Percentiles rank a stretch among this genome's conserved stretches.
phyloP scores from a whole-genome alignment of 2,329 filamentous ascomycete species.

The Pseudogymnoascus pannorum region DNA sequence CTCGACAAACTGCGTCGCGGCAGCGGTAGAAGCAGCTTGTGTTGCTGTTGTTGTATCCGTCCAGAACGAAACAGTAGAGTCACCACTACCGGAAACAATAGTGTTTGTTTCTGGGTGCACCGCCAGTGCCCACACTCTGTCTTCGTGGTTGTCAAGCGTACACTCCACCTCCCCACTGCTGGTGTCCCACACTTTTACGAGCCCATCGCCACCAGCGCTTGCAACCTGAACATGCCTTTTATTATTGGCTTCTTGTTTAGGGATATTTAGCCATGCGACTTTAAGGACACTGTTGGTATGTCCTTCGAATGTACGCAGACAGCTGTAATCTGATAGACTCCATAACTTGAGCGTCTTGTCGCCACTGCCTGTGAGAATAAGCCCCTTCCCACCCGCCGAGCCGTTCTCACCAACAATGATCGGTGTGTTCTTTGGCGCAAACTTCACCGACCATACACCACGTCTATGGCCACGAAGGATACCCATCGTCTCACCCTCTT shows the following conservation, averaged over 20 bases:
- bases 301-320: constrained; percentile 87
- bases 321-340: constrained; percentile 87
- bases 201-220: constrained; percentile 84
- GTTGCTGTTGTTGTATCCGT: constrained; percentile 81
- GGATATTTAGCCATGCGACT: constrained; percentile 71
- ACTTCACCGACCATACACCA: constrained; percentile 92
- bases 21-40: constrained; percentile 63
- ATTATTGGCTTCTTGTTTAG: constrained; percentile 39
- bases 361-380: constrained; percentile 83
- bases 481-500: constrained; percentile 84
- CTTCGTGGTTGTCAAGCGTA: constrained; percentile 93
- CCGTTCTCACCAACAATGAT: constrained; percentile 65
- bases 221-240: constrained; percentile 65
- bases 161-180: constrained; percentile 76
- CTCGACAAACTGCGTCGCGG: constrained; percentile 74
- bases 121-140: constrained; percentile 86
- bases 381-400: constrained; percentile 66
- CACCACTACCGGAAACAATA: constrained; percentile 83
- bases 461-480: constrained; percentile 87
- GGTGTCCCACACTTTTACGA: constrained; percentile 95
- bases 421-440: constrained; percentile 73
- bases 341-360: constrained; percentile 96
- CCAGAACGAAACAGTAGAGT: constrained; percentile 94
- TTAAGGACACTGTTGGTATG: constrained; percentile 95
- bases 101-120: constrained; percentile 62